Evolutionary conservation across 306 rosid genomes (phyloP), one percentile per base, ranked within the genome.

Genomic region (Corylus avellana): DNA sequence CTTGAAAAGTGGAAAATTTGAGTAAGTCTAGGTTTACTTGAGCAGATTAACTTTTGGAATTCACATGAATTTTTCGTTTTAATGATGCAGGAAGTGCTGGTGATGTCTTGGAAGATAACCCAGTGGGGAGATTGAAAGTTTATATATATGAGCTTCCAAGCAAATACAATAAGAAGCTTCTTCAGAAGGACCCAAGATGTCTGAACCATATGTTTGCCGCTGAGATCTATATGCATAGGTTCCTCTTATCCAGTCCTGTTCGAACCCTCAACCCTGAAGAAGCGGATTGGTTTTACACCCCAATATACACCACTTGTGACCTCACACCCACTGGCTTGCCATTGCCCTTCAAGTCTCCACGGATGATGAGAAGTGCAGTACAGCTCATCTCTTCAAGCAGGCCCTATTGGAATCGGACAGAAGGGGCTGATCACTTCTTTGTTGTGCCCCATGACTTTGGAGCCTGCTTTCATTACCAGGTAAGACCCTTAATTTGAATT

Each of bases 201-300:
- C 99, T 95, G 69, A 88, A 84, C 80, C 99, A 95, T 80, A 95
- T 95, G 99, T 95, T 95, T 77, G 99, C 99, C 5, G 98, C 98
- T 12, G 99, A 95, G 91, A 95, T 95, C 85, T 95, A 84, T 78
- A 95, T 95, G 98, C 99, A 95, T 74, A 88, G 97, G 54, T 95
- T 95, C 89, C 93, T 95, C 82, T 86, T 95, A 74, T 89, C 97
- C 59, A 95, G 99, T 75, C 89, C 98, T 66, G 99, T 95, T 74
- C 88, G 99, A 68, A 93, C 99, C 83, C 98, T 93, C 82, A 93
- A 95, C 78, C 98, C 99, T 1, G 94, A 93, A 84, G 99, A 95
- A 81, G 99, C 99, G 37, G 99, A 95, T 84, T 95, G 99, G 99
- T 95, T 95, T 85, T 95, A 95, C 63, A 95, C 99, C 80, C 99